Conservation (phyloP, 2,329 filamentous ascomycete genomes). For the Diplodia scrobiculata region DNA sequence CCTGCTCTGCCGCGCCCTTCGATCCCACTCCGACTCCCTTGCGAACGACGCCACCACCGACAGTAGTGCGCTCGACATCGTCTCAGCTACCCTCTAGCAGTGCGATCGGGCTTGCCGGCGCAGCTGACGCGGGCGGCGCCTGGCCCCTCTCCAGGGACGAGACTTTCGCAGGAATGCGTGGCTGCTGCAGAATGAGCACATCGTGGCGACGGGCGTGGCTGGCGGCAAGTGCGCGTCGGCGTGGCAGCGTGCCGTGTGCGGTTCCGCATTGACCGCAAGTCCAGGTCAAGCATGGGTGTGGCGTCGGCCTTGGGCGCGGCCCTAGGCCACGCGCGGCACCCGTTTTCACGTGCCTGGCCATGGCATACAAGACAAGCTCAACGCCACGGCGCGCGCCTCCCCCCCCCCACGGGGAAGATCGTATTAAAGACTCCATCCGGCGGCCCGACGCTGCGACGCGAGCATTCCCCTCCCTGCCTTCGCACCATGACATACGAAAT, state of each 20-base stretch:
- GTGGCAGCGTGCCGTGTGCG: not conserved
- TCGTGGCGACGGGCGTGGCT: not conserved
- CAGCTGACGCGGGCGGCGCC: not conserved
- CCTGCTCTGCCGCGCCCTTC: too few species aligned
- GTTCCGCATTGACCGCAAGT: not conserved
- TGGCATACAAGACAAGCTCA: too few species aligned
- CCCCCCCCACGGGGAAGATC: not conserved
- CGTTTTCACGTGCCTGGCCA: not conserved
- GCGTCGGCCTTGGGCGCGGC: not conserved
- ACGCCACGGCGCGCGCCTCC: too few species aligned
- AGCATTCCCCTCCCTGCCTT: not conserved
- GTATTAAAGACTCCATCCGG: not conserved
- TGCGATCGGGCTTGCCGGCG: not conserved
- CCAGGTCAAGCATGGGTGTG: not conserved
- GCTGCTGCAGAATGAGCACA: not conserved
- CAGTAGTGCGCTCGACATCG: not conserved
- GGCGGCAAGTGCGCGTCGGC: not conserved
- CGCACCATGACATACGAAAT: not conserved
- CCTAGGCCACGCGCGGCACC: not conserved
- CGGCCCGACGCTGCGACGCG: not conserved
- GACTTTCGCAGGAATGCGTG: not conserved
- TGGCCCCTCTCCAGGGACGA: not conserved
- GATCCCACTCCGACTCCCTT: too few species aligned
- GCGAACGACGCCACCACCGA: too few species aligned
- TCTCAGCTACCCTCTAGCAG: not conserved